Percentiles rank a stretch among this genome's conserved stretches.
Conservation (phyloP, 495 filamentous ascomycete species). For the Neurospora africana region DNA sequence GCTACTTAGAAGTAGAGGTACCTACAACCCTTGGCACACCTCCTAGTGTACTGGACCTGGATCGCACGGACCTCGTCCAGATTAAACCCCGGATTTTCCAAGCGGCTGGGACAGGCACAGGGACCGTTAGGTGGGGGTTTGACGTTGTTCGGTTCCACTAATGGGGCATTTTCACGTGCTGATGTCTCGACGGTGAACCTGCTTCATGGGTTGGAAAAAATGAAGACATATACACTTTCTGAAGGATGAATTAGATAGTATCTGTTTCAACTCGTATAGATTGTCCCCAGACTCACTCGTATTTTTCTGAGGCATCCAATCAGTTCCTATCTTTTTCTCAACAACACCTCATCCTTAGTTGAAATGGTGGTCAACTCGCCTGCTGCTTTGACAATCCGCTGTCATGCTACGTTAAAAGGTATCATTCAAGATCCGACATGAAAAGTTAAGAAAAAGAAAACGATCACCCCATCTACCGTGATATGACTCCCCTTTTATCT, state of each 20-base stretch:
- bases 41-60: not conserved
- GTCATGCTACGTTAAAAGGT: constrained; percentile 23
- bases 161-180: not conserved
- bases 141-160: not conserved
- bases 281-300: not conserved
- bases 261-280: not conserved
- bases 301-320: not conserved
- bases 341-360: not conserved
- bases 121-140: not conserved
- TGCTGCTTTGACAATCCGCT: not conserved
- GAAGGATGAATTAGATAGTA: not conserved
- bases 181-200: not conserved
- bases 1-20: not conserved
- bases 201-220: not conserved
- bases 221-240: not conserved
- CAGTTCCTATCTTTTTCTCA: not conserved
- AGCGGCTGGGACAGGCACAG: not conserved
- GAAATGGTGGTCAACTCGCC: not conserved
- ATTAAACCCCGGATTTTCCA: not conserved
- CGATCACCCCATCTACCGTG: constrained; percentile 2
- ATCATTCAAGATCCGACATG: constrained; percentile 25
- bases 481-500: constrained; percentile 26
- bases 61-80: not conserved
- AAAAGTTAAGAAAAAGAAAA: constrained; percentile 14
- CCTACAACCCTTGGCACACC: not conserved